Evolutionary conservation across 176 grass and related monocot genomes (phyloP).

Genomic region (Poa pratensis): DNA sequence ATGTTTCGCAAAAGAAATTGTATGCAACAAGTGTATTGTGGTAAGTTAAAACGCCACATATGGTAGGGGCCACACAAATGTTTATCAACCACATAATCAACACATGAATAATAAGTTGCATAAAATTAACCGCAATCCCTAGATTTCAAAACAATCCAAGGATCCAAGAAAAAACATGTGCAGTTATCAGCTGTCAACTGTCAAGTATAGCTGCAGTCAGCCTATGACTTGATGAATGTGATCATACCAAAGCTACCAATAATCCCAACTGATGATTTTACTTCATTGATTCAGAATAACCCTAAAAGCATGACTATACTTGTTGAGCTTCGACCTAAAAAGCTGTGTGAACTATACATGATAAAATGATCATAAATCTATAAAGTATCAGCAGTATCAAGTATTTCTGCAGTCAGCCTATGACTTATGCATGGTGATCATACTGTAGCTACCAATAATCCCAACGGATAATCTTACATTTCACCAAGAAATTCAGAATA

Average conservation of each 20-base stretch:
- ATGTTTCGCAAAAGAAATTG: background rate
- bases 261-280: background rate
- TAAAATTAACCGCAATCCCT: background rate
- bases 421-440: background rate
- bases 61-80: background rate
- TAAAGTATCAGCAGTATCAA: background rate
- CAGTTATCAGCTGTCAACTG: background rate
- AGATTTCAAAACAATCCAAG: conserved; percentile 2
- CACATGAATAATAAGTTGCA: background rate
- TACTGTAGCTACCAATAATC: background rate
- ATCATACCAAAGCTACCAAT: background rate
- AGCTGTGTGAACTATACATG: conserved; percentile 3
- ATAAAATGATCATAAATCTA: conserved; percentile 17
- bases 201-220: conserved; percentile 24
- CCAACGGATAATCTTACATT: background rate
- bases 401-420: background rate
- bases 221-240: background rate
- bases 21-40: background rate
- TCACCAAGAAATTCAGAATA: conserved; percentile 32
- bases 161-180: background rate
- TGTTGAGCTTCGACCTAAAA: conserved; percentile 5
- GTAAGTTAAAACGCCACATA: conserved; percentile 1
- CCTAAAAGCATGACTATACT: conserved; percentile 10
- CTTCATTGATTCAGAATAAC: conserved; percentile 26
- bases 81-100: conserved; percentile 28